Evolutionary conservation across 192 early-diverging fungal species (phyloP).

Genomic region (Coemansia sp.): DNA sequence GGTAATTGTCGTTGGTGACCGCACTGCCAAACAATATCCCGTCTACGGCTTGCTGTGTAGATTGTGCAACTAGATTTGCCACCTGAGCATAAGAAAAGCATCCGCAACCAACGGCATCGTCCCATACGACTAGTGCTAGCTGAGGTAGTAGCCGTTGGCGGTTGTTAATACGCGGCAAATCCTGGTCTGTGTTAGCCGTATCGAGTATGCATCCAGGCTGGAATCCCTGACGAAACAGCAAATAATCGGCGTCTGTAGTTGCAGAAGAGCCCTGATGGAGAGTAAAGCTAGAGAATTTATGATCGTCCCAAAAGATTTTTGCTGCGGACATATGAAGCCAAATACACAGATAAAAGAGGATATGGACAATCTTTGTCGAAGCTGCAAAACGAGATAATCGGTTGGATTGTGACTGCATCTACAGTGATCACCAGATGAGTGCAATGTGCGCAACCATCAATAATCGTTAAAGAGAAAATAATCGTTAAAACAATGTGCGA

Average conservation of each 20-base stretch:
- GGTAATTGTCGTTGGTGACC: neutral
- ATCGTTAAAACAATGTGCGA: too few species aligned
- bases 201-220: neutral
- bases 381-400: too few species aligned
- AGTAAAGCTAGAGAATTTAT: neutral
- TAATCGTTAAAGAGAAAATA: too few species aligned
- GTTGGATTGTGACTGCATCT: too few species aligned
- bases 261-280: neutral
- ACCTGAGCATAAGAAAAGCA: constrained; percentile 37
- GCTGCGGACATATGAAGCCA: neutral
- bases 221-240: neutral
- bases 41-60: neutral
- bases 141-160: neutral
- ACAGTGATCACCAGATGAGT: too few species aligned
- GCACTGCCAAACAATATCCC: constrained; percentile 34
- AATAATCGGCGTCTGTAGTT: neutral
- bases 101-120: constrained; percentile 23
- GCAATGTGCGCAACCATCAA: too few species aligned
- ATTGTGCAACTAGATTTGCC: neutral
- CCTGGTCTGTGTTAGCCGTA: too few species aligned
- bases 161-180: too few species aligned
- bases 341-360: too few species aligned
- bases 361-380: too few species aligned
- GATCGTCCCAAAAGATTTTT: neutral
- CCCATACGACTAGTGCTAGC: constrained; percentile 29